Evolutionary conservation across 768 basidiomycete genomes (phyloP).

Genomic region (Coprinopsis marcescibilis): DNA sequence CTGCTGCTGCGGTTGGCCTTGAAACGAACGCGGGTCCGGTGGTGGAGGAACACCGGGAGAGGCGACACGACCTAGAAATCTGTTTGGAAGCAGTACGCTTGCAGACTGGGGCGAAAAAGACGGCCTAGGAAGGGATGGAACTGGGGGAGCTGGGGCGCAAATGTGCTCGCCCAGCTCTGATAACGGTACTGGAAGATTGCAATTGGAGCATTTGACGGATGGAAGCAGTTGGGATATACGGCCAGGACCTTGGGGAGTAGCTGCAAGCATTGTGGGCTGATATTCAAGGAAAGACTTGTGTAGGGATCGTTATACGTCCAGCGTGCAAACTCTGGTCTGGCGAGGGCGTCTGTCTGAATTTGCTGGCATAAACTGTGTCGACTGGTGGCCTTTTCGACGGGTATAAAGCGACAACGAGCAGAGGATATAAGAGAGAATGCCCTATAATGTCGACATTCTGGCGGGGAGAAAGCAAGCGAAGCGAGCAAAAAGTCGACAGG

Average conservation of each 20-base stretch:
- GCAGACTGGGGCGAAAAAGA: conserved; percentile 34
- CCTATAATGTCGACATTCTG: conserved; percentile 6
- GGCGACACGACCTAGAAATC: conserved; percentile 41
- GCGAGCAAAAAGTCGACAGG: not conserved
- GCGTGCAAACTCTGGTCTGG: conserved; percentile 1
- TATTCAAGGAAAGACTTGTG: not conserved
- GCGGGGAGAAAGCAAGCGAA: conserved; percentile 1
- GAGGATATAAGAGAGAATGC: too few species aligned
- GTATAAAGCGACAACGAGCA: too few species aligned
- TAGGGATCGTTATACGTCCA: conserved; percentile 7
- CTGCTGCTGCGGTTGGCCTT: conserved; percentile 5
- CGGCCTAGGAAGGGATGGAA: conserved; percentile 35
- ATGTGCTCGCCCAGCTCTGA: conserved; percentile 72
- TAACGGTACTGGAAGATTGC: conserved; percentile 64
- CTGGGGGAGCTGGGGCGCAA: conserved; percentile 50
- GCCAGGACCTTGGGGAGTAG: conserved; percentile 24
- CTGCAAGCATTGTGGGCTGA: conserved; percentile 25
- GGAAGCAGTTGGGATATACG: conserved; percentile 76
- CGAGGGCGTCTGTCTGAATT: not conserved
- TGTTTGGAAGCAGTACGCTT: conserved; percentile 42
- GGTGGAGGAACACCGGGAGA: conserved; percentile 9
- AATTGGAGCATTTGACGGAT: conserved; percentile 80
- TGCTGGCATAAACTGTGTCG: not conserved
- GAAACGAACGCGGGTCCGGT: conserved; percentile 5
- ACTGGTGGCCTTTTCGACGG: not conserved